A percentile compares a stretch with the other conserved stretches of the same genome.
These are phyloP conservation scores for Cutaneotrichosporon spelunceum DNA, from an alignment of 1,284 basidiomycete genomes.

Conservation along the genomic window DNA sequence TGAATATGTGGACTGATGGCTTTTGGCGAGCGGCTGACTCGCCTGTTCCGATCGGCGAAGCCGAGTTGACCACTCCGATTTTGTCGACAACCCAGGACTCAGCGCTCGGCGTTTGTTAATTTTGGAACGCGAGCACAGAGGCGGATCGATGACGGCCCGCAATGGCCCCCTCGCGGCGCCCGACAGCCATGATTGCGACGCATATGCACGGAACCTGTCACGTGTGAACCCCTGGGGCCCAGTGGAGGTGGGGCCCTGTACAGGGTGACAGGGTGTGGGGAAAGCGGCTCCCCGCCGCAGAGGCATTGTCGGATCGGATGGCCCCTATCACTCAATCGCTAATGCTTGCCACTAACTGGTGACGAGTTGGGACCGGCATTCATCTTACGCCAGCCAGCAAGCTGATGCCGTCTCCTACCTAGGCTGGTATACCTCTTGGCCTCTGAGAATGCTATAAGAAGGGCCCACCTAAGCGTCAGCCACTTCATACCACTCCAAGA, in stretches of 20 bases:
- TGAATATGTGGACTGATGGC: not conserved
- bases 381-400: not conserved
- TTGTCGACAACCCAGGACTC: not conserved
- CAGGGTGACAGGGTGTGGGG: not conserved
- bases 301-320: slow-evolving; percentile 9
- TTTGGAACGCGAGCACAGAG: too few relatives aligned
- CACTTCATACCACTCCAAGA: not conserved
- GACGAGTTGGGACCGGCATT: not conserved
- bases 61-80: not conserved
- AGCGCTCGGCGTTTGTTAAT: not conserved
- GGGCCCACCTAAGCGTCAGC: not conserved
- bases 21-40: not conserved
- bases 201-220: too few relatives aligned
- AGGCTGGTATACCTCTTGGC: not conserved
- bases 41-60: not conserved
- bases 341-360: not conserved
- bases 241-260: not conserved
- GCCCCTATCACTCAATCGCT: slow-evolving; percentile 2
- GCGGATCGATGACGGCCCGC: too few relatives aligned
- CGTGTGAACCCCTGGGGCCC: not conserved
- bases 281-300: not conserved
- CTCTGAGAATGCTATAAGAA: not conserved
- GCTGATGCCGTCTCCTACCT: not conserved
- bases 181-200: too few relatives aligned
- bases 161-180: not conserved